These are phyloP conservation scores for Simmondsia chinensis DNA, from an alignment of 148 eudicot species.

Conservation along the genomic window DNA sequence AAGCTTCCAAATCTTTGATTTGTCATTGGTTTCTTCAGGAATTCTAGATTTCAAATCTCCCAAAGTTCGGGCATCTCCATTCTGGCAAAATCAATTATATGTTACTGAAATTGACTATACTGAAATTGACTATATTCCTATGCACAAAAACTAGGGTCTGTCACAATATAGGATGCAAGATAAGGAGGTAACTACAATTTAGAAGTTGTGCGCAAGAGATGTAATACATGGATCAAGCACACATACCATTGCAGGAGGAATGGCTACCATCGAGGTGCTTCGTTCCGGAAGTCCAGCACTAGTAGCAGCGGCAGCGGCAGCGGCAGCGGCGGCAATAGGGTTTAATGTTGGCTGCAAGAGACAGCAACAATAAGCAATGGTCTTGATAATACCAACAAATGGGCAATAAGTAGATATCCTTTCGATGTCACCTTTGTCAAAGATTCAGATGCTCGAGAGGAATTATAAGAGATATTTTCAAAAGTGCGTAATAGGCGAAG, in stretches of 20 bases:
- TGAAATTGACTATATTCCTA: too few species aligned
- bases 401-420: too few species aligned
- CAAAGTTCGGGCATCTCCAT: constrained; percentile 53
- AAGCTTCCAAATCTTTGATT: constrained; percentile 70
- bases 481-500: constrained; percentile 48
- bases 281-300: constrained; percentile 55
- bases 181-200: too few species aligned
- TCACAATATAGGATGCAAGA: too few species aligned
- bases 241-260: constrained; percentile 54
- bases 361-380: constrained; percentile 7
- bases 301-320: constrained; percentile 32
- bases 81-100: constrained; percentile 24
- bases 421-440: constrained; percentile 38
- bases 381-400: background rate
- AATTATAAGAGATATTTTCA: constrained; percentile 43
- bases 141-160: too few species aligned
- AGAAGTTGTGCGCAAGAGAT: too few species aligned
- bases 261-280: constrained; percentile 38
- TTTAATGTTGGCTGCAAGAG: constrained; percentile 51
- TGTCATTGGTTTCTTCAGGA: constrained; percentile 55
- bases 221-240: too few species aligned
- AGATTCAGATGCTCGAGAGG: constrained; percentile 55
- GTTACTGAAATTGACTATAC: too few species aligned
- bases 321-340: constrained; percentile 37
- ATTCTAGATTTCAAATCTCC: constrained; percentile 57